Evolutionary conservation across 2,329 filamentous ascomycete genomes (phyloP), one percentile per base, ranked within the genome.

Genomic region (Ampelomyces quisqualis): DNA sequence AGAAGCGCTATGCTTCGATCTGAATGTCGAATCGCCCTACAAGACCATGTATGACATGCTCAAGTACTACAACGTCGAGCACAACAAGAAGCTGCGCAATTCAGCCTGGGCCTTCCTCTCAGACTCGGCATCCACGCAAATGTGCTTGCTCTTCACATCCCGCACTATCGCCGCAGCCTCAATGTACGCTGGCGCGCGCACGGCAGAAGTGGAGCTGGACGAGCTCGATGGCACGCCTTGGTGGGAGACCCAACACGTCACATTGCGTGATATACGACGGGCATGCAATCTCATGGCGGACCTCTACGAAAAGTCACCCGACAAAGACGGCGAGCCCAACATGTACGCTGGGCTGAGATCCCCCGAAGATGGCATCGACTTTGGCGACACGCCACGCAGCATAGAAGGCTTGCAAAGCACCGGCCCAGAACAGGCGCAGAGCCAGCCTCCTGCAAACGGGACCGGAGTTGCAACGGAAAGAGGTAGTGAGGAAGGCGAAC

Each of bases 41-140:
- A 83, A 85, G 43, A 81, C 85, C 43, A 80, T 97, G 19, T 93
- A 88, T 68, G 82, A 91, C 40, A 84, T 90, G 61, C 79, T 95
- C 21, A 81, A 82, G 38, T 83, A 80, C 62, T 80, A 93, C 47
- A 77, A 79, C 17, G 76, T 90, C 33, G 82, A 88, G 44, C 84
- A 91, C 58, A 87, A 94, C 70, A 91, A 91, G 69, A 74, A 78
- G 39, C 72, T 97, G 20, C 81, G 91, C 40, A 90, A 95, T 68
- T 82, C 87, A 0, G 86, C 89, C 1, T 97, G 93, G 90, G 86
- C 89, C 0, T 97, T 96, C 60, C 82, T 95, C 49, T 96, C 94
- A 64, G 93, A 98, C 69, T 86, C 86, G 14, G 87, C 84, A 51
- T 81, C 91, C 45, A 97, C 91, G 1, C 81, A 85, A 27, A 76